A percentile compares a stretch with the other conserved stretches of the same genome.
These are phyloP conservation scores for Candida freyschussii DNA, from an alignment of 1,139 yeast species.

Conservation along the genomic window DNA sequence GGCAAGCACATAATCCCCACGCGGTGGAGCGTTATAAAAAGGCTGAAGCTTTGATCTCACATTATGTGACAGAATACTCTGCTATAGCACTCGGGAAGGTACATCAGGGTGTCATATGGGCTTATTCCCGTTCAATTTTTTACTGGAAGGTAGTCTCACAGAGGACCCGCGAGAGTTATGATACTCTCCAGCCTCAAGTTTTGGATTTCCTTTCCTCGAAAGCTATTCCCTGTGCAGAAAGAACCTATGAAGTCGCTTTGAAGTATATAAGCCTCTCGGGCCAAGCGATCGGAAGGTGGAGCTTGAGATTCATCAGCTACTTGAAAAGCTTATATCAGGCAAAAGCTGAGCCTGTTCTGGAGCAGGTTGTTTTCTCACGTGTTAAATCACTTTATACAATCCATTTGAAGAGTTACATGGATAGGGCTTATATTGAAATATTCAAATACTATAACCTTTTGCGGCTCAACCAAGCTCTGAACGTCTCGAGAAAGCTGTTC, in stretches of 20 bases:
- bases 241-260: conserved; percentile 1
- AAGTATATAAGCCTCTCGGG: no score
- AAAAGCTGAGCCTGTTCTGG: conserved; percentile 5
- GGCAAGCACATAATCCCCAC: conserved; percentile 3
- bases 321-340: conserved; percentile 4
- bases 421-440: background rate
- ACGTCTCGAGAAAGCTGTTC: conserved; percentile 12
- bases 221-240: conserved; percentile 8
- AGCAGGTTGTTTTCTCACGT: conserved; percentile 5
- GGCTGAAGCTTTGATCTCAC: background rate
- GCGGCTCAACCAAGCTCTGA: conserved; percentile 16
- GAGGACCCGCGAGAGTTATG: conserved; percentile 2
- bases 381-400: conserved; percentile 5
- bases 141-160: background rate
- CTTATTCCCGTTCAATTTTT: conserved; percentile 3
- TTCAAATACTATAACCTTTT: conserved; percentile 16
- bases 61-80: conserved; percentile 7
- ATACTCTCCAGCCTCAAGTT: conserved; percentile 4
- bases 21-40: background rate
- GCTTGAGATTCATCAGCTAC: no score
- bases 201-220: conserved; percentile 7
- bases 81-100: conserved; percentile 9
- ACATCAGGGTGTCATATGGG: conserved; percentile 2
- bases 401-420: conserved; percentile 9
- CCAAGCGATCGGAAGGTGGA: no score